Evolutionary conservation across 1,139 yeast species (phyloP), one percentile per base, ranked within the genome.

Genomic region (Kodamaea derodonti): DNA sequence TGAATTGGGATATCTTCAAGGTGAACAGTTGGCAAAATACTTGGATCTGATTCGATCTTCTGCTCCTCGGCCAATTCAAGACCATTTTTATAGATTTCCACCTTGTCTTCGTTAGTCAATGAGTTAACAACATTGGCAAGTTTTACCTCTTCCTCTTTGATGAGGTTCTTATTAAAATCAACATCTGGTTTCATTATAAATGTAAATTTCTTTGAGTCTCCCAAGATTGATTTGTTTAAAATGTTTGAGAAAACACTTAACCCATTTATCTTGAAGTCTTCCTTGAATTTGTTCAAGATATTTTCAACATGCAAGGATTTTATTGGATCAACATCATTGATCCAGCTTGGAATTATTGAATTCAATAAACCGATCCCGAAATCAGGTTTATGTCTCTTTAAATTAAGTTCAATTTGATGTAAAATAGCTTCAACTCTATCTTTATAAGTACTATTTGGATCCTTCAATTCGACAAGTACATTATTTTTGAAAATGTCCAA

Each of bases 341-440:
- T 80, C 84, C 96, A 90, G 11, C 88, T 78, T 9, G 96, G 87
- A 25, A 86, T 74, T 9, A 92, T 49, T 3, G 88, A 72, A 49
- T 80, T 80, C 28, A 92, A 69, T 36, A 92, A 60, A 20, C 81
- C 80, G 66, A 92, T 65, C 13, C 99, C 99, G 61, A 88, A 90
- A 39, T 87, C 87, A 0, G 97, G 84, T 48, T 84, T 88, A 43
- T 88, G 95, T 46, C 86, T 90, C 48, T 87, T 85, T 56, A 86
- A 83, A 29, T 79, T 66, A 26, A 92, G 64, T 54, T 92, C 98
- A 29, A 90, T 67, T 55, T 90, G 97, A 56, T 88, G 95, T 29
- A 94, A 68, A 30, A 92, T 75, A 0, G 95, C 97, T 37, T 84
- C 83, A 13, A 92, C 73, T 47, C 90, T 78, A 23, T 75, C 69